These are phyloP conservation scores for Apiospora malaysiana DNA, from an alignment of 2,329 filamentous ascomycete species.

Conservation along the genomic window DNA sequence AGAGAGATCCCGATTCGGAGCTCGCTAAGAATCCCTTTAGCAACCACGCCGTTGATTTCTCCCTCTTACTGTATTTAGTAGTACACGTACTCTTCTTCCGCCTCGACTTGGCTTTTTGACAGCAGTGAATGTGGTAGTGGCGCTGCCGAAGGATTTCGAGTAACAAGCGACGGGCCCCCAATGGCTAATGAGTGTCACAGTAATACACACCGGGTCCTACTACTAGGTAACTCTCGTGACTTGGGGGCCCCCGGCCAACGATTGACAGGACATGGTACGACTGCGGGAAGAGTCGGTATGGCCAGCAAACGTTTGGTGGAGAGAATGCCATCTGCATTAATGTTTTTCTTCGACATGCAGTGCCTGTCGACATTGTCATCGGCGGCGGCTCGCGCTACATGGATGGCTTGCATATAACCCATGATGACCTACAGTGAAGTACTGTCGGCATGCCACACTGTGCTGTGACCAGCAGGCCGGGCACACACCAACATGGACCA, in stretches of 20 bases:
- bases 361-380: constrained; percentile 7
- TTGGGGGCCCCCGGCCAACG: background rate
- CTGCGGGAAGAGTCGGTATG: background rate
- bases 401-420: background rate
- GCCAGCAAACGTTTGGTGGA: background rate
- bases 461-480: background rate
- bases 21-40: background rate
- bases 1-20: background rate
- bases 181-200: background rate
- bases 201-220: background rate
- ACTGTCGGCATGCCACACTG: background rate
- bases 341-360: background rate
- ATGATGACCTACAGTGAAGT: background rate
- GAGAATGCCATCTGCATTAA: background rate
- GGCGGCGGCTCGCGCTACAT: constrained; percentile 15
- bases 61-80: background rate
- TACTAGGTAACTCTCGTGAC: background rate
- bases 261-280: background rate
- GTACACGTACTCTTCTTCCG: too few relatives aligned
- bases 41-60: background rate
- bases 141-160: background rate
- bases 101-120: background rate
- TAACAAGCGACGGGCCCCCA: background rate
- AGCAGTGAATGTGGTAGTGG: background rate
- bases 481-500: background rate